phyloP scores from a whole-genome alignment of 306 rosid genomes.

The Alnus rubra region DNA sequence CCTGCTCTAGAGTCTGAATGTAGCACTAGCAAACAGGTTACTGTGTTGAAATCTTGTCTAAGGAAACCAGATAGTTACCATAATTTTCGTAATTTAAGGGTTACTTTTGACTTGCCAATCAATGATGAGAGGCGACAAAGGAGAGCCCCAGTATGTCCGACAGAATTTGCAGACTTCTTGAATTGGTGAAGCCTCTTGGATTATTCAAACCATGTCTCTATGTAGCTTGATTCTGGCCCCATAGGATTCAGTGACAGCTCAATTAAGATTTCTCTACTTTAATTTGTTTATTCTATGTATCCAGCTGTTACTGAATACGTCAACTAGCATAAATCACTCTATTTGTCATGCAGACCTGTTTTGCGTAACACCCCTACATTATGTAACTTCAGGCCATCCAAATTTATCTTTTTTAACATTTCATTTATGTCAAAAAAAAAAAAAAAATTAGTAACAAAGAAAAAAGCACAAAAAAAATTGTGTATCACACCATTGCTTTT shows the following conservation, averaged over 20 bases:
- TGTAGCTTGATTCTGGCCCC: not conserved
- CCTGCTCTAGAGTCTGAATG: conserved; percentile 10
- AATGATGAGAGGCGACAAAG: conserved; percentile 6
- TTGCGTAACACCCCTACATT: not conserved
- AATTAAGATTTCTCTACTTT: not conserved
- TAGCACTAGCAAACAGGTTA: conserved; percentile 16
- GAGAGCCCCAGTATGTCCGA: not conserved
- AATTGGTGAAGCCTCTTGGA: conserved; percentile 5
- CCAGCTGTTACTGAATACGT: not conserved
- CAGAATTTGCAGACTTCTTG: conserved; percentile 15
- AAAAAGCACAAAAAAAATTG: not conserved
- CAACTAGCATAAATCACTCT: not conserved
- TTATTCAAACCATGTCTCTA: not conserved
- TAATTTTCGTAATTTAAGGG: conserved; percentile 36
- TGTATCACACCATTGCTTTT: not conserved
- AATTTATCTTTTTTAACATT: no score
- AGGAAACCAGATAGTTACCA: conserved; percentile 44
- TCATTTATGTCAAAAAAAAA: no score
- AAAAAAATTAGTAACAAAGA: no score
- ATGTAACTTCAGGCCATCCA: no score
- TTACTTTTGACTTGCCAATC: conserved; percentile 34
- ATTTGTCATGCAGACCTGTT: not conserved
- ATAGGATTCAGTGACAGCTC: not conserved
- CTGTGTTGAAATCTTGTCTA: conserved; percentile 46
- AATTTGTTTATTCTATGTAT: conserved; percentile 3